Conservation (phyloP, 2,329 filamentous ascomycete species). For the Drechslera avenae region DNA sequence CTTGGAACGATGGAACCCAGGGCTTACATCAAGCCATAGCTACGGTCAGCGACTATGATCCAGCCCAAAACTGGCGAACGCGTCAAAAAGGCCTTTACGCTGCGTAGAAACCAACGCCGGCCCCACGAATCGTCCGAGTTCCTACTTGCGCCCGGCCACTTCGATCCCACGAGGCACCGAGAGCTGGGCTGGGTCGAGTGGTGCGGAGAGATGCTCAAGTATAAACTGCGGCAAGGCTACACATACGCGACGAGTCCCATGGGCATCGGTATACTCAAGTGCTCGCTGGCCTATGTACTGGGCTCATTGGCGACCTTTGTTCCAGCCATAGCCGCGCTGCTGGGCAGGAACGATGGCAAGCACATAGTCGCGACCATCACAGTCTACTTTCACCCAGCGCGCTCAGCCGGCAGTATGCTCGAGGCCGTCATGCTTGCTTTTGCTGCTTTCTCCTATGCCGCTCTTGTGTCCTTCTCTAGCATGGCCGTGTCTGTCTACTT, state of each 20-base stretch:
- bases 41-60: constrained; percentile 85
- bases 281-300: constrained; percentile 84
- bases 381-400: constrained; percentile 91
- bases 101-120: constrained; percentile 58
- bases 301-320: constrained; percentile 88
- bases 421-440: constrained; percentile 80
- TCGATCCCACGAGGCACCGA: constrained; percentile 35
- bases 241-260: constrained; percentile 71
- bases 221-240: constrained; percentile 49
- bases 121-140: constrained; percentile 53
- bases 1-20: neutral
- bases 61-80: constrained; percentile 86
- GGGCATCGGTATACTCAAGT: constrained; percentile 84
- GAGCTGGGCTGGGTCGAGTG: constrained; percentile 40
- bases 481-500: constrained; percentile 89
- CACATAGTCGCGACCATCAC: constrained; percentile 93
- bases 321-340: constrained; percentile 69
- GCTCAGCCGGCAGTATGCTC: constrained; percentile 86
- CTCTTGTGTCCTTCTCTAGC: constrained; percentile 76
- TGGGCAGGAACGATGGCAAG: constrained; percentile 87
- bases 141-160: constrained; percentile 41
- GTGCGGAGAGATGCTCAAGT: constrained; percentile 46
- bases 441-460: constrained; percentile 78
- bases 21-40: constrained; percentile 51
- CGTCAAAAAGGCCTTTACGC: constrained; percentile 76